A percentile compares a stretch with the other conserved stretches of the same genome.
These are phyloP conservation scores for Planoprotostelium fungivorum DNA, from an alignment of 78 protist genomes.

Conservation along the genomic window DNA sequence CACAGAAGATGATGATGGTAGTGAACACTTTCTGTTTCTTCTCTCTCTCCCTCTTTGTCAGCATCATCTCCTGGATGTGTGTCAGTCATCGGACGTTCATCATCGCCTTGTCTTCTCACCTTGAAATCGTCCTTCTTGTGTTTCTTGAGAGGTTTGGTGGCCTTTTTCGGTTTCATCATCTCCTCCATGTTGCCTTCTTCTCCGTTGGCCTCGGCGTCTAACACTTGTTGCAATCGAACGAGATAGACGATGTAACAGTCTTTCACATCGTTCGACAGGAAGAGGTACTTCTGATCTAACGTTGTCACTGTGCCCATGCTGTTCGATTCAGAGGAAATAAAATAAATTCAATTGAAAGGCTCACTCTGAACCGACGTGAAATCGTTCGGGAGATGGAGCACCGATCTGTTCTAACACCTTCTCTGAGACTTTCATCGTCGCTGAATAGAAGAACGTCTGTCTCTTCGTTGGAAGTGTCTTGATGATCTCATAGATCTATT, in stretches of 20 bases:
- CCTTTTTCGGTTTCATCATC: neutral
- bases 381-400: neutral
- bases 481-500: slow-evolving; percentile 46
- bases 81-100: too few species aligned
- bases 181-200: neutral
- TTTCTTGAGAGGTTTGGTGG: neutral
- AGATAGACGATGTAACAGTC: slow-evolving; percentile 77
- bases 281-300: slow-evolving; percentile 82
- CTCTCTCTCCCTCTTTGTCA: neutral
- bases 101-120: too few species aligned
- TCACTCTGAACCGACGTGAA: neutral
- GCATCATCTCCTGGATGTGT: neutral
- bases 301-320: slow-evolving; percentile 73
- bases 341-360: neutral
- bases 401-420: neutral
- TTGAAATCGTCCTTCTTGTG: neutral
- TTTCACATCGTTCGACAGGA: slow-evolving; percentile 81
- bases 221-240: slow-evolving; percentile 6
- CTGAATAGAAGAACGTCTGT: slow-evolving; percentile 82
- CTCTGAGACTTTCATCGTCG: slow-evolving; percentile 83
- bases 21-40: neutral
- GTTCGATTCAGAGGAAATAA: neutral
- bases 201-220: neutral
- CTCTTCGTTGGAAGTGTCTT: slow-evolving; percentile 5
- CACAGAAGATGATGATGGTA: neutral